Evolutionary conservation across 805 yeast genomes (phyloP).

Genomic region (Cyberlindnera samutprakarnensis): DNA sequence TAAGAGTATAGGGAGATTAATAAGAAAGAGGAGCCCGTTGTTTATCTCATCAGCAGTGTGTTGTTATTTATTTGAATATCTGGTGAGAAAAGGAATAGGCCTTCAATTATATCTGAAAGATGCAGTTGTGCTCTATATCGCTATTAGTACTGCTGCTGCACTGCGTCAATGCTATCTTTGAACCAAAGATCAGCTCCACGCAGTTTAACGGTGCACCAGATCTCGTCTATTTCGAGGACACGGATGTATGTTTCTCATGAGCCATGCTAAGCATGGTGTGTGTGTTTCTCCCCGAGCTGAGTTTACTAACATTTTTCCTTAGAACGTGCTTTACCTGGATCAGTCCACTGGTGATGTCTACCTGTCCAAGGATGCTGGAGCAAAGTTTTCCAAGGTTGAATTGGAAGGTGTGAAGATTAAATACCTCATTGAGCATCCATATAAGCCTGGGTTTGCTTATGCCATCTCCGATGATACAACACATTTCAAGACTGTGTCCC

Average conservation of each 20-base stretch:
- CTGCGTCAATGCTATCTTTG: conserved; percentile 15
- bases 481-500: conserved; percentile 33
- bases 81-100: no score
- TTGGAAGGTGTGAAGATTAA: conserved; percentile 29
- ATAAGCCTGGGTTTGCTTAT: conserved; percentile 30
- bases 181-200: conserved; percentile 18
- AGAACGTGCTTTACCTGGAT: conserved; percentile 16
- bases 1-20: no score
- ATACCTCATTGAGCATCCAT: conserved; percentile 31
- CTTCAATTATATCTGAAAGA: no score
- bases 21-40: no score
- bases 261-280: no score
- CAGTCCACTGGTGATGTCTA: conserved; percentile 26
- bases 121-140: neutral
- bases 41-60: no score
- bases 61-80: no score
- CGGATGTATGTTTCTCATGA: conserved; percentile 17
- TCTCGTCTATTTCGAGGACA: conserved; percentile 26
- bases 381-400: conserved; percentile 31
- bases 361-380: conserved; percentile 42
- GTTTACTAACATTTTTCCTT: conserved; percentile 5
- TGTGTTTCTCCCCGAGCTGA: no score
- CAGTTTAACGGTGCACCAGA: conserved; percentile 20
- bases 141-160: neutral
- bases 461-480: conserved; percentile 25